Evolutionary conservation across 2,329 filamentous ascomycete species (phyloP), one percentile per base, ranked within the genome.

Genomic region (Exserohilum turcica): DNA sequence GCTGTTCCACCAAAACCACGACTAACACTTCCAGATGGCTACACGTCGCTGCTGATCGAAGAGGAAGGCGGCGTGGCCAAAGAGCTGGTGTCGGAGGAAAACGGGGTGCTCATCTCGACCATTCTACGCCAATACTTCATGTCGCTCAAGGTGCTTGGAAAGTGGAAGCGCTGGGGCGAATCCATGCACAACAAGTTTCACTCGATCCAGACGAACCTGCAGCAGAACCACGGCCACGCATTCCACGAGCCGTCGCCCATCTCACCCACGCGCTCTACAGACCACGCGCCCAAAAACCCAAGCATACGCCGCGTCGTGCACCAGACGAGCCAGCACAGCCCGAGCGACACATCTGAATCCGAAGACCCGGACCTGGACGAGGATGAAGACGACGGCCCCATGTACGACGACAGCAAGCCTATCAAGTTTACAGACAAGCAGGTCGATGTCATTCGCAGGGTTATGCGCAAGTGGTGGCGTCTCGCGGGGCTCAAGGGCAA

Each of bases 51-150:
- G 1, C 82, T 93, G n/a, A 84, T 91, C 28, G 77, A 88, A 61
- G 84, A 86, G 3, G 88, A 91, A 72, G 92, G 92, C 21, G 91
- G 91, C 13, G 77, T 82, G 3, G 89, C 87, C 1, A 86, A 91
- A 62, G 90, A 92, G 68, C 77, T 96, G 13, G 87, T 96, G 5
- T 86, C 86, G 27, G 91, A 96, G 67, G 92, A 97, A 70, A 92
- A 90, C 62, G 92, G 92, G 3, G 86, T 95, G 13, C 80, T 96
- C 50, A 90, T 96, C 64, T 92, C 89, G 43, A 90, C 89, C 68
- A 87, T 97, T 72, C 80, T 97, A 16, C 85, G 92, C 10, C 92
- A 96, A 71, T 96, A 96, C 74, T 96, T 96, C 75, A 88, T 96
- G 82, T 89, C 87, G 6, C 80, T 96, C 37, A 90, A 90, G 50